phyloP scores from a whole-genome alignment of 1,284 basidiomycete genomes.

The Heterobasidion annosum region DNA sequence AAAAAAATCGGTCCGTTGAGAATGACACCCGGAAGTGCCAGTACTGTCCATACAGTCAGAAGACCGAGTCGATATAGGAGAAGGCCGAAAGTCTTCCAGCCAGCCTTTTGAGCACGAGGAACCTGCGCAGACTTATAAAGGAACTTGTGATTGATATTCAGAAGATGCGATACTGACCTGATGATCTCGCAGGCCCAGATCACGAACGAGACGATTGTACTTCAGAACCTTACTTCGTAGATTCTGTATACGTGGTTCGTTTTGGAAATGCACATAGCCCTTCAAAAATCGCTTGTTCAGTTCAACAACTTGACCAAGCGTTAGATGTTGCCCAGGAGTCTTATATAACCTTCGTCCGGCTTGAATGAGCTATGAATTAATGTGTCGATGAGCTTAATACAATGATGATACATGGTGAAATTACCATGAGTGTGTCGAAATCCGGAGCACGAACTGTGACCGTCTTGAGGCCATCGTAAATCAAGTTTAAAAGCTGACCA shows the following conservation, averaged over 20 bases:
- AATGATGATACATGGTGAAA: slow-evolving; percentile 11
- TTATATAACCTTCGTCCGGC: slow-evolving; percentile 93
- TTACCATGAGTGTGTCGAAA: slow-evolving; percentile 95
- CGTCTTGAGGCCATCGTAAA: slow-evolving; percentile 95
- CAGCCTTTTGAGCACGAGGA: slow-evolving; percentile 72
- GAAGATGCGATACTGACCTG: slow-evolving; percentile 49
- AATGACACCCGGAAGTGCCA: slow-evolving; percentile 92
- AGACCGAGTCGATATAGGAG: slow-evolving; percentile 81
- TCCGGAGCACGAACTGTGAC: slow-evolving; percentile 96
- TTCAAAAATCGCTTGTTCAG: slow-evolving; percentile 93
- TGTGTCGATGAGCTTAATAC: background rate
- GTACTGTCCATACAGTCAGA: slow-evolving; percentile 75
- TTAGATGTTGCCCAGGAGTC: slow-evolving; percentile 90
- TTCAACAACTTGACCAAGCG: slow-evolving; percentile 94
- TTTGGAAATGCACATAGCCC: slow-evolving; percentile 90
- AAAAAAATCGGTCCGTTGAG: slow-evolving; percentile 96
- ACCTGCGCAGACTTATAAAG: slow-evolving; percentile 36
- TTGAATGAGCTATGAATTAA: slow-evolving; percentile 70
- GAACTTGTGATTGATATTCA: background rate
- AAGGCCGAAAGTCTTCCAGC: slow-evolving; percentile 85
- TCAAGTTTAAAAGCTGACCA: slow-evolving; percentile 81
- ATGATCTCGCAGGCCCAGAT: slow-evolving; percentile 96
- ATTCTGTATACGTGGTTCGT: slow-evolving; percentile 85
- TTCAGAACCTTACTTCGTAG: slow-evolving; percentile 81
- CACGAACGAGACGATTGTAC: slow-evolving; percentile 88